These are phyloP conservation scores for Mycena venus DNA, from an alignment of 768 basidiomycete species.

Conservation along the genomic window DNA sequence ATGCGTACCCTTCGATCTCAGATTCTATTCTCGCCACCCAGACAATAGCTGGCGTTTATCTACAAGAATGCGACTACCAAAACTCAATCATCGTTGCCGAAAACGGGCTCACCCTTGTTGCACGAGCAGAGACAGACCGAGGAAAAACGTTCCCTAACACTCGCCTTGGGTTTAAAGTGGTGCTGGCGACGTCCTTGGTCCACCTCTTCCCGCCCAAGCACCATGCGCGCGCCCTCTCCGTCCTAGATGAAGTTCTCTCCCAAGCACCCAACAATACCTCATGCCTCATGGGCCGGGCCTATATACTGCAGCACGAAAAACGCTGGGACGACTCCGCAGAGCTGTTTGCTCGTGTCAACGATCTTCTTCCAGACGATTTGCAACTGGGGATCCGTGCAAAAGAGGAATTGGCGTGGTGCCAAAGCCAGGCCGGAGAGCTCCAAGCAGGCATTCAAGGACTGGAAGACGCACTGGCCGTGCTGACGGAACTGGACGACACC, in stretches of 20 bases:
- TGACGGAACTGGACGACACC: slow-evolving; percentile 61
- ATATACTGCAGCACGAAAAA: slow-evolving; percentile 72
- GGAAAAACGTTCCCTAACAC: slow-evolving; percentile 70
- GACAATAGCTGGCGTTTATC: slow-evolving; percentile 74
- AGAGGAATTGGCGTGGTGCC: slow-evolving; percentile 92
- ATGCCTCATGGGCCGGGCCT: slow-evolving; percentile 82
- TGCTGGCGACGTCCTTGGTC: slow-evolving; percentile 82
- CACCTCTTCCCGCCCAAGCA: slow-evolving; percentile 93
- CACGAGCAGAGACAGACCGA: slow-evolving; percentile 65
- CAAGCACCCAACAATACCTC: slow-evolving; percentile 72
- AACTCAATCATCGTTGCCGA: slow-evolving; percentile 81
- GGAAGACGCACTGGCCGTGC: slow-evolving; percentile 57
- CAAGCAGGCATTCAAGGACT: slow-evolving; percentile 64
- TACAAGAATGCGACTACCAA: slow-evolving; percentile 78
- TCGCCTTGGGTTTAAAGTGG: slow-evolving; percentile 76
- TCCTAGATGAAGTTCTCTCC: slow-evolving; percentile 80
- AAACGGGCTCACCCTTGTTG: slow-evolving; percentile 71
- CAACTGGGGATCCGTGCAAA: slow-evolving; percentile 70
- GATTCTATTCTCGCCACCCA: slow-evolving; percentile 78
- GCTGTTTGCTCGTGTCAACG: slow-evolving; percentile 71
- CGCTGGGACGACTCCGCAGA: slow-evolving; percentile 78
- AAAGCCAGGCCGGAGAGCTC: slow-evolving; percentile 63
- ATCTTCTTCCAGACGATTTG: slow-evolving; percentile 59
- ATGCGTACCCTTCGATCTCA: slow-evolving; percentile 62
- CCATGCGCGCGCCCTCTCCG: slow-evolving; percentile 79